These are phyloP conservation scores for Ambrosia trifida DNA, from an alignment of 129 eudicot species.

Conservation along the genomic window DNA sequence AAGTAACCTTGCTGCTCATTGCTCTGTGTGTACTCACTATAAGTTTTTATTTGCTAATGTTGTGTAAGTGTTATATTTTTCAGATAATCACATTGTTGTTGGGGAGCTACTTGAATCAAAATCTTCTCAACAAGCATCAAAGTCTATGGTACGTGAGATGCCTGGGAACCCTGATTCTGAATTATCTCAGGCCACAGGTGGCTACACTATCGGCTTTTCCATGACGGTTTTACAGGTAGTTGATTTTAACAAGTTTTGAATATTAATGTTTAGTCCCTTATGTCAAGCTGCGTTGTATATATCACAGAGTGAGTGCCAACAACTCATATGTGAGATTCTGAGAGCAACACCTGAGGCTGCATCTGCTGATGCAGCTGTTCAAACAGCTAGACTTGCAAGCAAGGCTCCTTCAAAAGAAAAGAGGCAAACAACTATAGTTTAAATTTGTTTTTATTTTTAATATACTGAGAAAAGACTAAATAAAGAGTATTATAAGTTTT, in stretches of 20 bases:
- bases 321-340: slow-evolving; percentile 92
- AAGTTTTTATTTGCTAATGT: neutral
- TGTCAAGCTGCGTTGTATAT: slow-evolving; percentile 17
- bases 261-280: slow-evolving; percentile 19
- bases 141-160: slow-evolving; percentile 58
- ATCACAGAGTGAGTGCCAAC: slow-evolving; percentile 95
- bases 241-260: slow-evolving; percentile 3
- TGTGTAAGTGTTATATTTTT: slow-evolving; percentile 21
- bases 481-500: slow-evolving; percentile 16
- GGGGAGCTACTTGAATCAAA: slow-evolving; percentile 94
- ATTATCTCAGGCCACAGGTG: slow-evolving; percentile 81
- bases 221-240: slow-evolving; percentile 87
- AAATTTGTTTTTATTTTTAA: neutral
- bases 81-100: slow-evolving; percentile 74
- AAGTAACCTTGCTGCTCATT: slow-evolving; percentile 18
- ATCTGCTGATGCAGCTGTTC: slow-evolving; percentile 96
- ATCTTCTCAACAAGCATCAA: slow-evolving; percentile 69
- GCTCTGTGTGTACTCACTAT: neutral
- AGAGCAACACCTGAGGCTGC: slow-evolving; percentile 99
- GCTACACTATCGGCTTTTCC: slow-evolving; percentile 91
- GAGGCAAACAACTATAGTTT: slow-evolving; percentile 47
- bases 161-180: slow-evolving; percentile 85
- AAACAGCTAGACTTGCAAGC: slow-evolving; percentile 94
- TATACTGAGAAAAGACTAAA: neutral
- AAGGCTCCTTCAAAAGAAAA: slow-evolving; percentile 83